phyloP scores from a whole-genome alignment of 1,284 basidiomycete genomes.

The Coniferiporia weirii region DNA sequence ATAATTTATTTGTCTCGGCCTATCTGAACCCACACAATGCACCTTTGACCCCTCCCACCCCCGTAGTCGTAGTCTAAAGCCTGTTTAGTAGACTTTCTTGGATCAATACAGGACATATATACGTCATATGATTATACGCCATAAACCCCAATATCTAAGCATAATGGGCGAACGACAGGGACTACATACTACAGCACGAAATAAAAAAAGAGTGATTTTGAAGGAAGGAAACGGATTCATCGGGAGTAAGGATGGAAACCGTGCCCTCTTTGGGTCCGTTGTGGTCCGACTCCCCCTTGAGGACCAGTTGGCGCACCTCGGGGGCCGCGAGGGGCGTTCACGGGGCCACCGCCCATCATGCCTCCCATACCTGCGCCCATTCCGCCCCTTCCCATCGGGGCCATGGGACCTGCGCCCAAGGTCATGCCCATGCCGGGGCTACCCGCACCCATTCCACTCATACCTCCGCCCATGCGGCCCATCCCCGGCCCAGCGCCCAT shows the following conservation, averaged over 20 bases:
- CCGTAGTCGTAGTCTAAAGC: not conserved
- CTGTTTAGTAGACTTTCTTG: not conserved
- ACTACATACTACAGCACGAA: conserved; percentile 6
- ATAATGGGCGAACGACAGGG: not conserved
- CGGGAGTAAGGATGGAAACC: conserved; percentile 78
- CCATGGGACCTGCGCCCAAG: conserved; percentile 24
- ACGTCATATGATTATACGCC: conserved; percentile 9
- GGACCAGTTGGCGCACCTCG: conserved; percentile 51
- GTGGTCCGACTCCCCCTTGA: conserved; percentile 60
- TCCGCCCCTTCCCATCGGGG: conserved; percentile 33
- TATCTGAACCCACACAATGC: too few species aligned
- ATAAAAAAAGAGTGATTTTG: not conserved
- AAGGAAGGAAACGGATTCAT: conserved; percentile 25
- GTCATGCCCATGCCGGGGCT: conserved; percentile 18
- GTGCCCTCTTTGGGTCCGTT: conserved; percentile 66
- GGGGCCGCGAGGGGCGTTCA: conserved; percentile 63
- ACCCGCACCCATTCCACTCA: conserved; percentile 26
- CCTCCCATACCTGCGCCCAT: conserved; percentile 29
- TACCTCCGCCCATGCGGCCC: conserved; percentile 39
- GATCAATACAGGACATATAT: conserved; percentile 1
- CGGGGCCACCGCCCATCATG: conserved; percentile 31
- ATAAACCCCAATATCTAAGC: not conserved
- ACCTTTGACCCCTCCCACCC: too few species aligned
- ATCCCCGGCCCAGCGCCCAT: conserved; percentile 46
- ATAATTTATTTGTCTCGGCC: not conserved